Conservation (phyloP, 2,329 filamentous ascomycete species). For the Ceratocystis lukuohia region DNA sequence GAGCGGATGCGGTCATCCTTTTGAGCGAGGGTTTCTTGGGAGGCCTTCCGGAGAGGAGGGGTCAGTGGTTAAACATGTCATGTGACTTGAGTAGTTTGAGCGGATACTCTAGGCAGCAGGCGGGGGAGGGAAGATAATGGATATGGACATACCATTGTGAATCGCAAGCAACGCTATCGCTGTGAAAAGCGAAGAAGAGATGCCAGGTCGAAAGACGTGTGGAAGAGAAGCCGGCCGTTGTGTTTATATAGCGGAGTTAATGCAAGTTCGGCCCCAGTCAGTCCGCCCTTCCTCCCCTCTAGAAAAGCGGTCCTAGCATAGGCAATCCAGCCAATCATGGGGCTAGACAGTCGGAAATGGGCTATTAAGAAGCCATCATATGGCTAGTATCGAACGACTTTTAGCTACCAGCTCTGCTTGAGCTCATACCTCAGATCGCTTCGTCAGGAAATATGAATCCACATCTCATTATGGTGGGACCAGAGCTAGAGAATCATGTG, state of each 20-base stretch:
- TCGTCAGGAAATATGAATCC: neutral
- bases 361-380: no score
- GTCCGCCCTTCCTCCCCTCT: neutral
- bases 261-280: neutral
- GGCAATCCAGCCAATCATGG: neutral
- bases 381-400: slow-evolving; percentile 3
- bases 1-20: slow-evolving; percentile 61
- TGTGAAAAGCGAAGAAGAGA: no score
- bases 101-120: neutral
- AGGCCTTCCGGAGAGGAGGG: slow-evolving; percentile 10
- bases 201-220: neutral
- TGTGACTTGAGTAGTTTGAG: neutral
- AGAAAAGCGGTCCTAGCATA: neutral
- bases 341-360: neutral
- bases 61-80: neutral
- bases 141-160: neutral
- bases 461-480: neutral
- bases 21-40: slow-evolving; percentile 32
- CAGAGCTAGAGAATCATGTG: neutral
- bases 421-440: neutral
- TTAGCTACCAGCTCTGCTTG: neutral
- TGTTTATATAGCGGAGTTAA: slow-evolving; percentile 1
- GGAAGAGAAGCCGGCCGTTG: neutral
- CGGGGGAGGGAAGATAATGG: neutral
- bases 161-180: neutral